Percentiles rank a stretch among this genome's conserved stretches.
phyloP scores from a whole-genome alignment of 306 rosid species.

The Pueraria montana region DNA sequence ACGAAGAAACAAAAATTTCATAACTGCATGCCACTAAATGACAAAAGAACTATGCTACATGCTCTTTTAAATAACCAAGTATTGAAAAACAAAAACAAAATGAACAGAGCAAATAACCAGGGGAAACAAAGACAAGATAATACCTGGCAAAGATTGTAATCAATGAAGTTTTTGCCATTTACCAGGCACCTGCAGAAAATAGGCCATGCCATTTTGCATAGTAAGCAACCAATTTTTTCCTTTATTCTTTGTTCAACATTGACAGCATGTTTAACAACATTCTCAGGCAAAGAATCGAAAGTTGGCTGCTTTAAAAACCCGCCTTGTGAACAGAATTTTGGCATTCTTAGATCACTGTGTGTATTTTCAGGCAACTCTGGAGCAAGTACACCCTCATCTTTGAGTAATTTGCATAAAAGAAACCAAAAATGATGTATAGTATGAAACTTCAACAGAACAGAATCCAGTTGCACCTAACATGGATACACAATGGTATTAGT shows the following conservation, averaged over 20 bases:
- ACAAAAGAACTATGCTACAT: slow-evolving; percentile 13
- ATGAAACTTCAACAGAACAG: slow-evolving; percentile 77
- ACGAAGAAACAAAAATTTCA: slow-evolving; percentile 18
- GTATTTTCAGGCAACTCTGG: slow-evolving; percentile 49
- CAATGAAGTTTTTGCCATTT: slow-evolving; percentile 80
- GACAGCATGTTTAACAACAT: slow-evolving; percentile 48
- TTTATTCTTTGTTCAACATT: slow-evolving; percentile 57
- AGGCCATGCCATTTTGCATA: slow-evolving; percentile 88
- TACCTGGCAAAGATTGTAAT: slow-evolving; percentile 87
- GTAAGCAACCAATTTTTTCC: slow-evolving; percentile 61
- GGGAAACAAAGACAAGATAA: slow-evolving; percentile 33
- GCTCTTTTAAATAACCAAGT: slow-evolving; percentile 5
- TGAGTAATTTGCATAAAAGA: slow-evolving; percentile 83
- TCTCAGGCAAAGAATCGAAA: slow-evolving; percentile 58
- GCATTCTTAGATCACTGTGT: slow-evolving; percentile 46
- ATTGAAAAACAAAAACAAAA: neutral
- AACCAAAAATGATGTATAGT: slow-evolving; percentile 88
- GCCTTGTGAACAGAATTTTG: slow-evolving; percentile 76
- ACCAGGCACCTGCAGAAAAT: slow-evolving; percentile 73
- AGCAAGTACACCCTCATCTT: slow-evolving; percentile 61
- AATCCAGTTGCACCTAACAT: slow-evolving; percentile 82
- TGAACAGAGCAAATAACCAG: neutral
- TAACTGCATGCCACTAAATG: slow-evolving; percentile 35
- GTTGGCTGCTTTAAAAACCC: slow-evolving; percentile 90
- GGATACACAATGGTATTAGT: slow-evolving; percentile 45